Evolutionary conservation across 148 eudicot species (phyloP).

Genomic region (Nepenthes mirabilis): DNA sequence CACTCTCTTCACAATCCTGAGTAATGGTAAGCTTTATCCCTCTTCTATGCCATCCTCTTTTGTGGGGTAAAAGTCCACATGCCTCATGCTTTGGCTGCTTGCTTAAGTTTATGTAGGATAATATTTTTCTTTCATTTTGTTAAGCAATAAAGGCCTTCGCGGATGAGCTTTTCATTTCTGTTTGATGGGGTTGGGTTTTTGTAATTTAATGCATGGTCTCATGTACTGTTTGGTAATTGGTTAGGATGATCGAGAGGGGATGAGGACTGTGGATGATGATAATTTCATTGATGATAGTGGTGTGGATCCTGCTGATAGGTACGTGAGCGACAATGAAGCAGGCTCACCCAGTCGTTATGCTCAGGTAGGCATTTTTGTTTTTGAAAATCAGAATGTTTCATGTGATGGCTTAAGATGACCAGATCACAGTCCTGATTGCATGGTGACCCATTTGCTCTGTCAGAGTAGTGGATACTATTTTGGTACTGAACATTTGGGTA

Average conservation of each 20-base stretch:
- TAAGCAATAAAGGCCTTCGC: background rate
- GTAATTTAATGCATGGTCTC: background rate
- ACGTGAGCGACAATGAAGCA: slow-evolving; percentile 57
- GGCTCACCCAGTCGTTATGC: slow-evolving; percentile 74
- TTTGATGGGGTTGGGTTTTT: background rate
- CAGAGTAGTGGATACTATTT: too few relatives aligned
- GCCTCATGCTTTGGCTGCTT: background rate
- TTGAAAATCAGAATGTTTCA: background rate
- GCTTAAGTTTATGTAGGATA: background rate
- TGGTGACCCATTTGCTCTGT: background rate
- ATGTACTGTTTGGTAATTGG: slow-evolving; percentile 6
- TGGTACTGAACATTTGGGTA: too few relatives aligned
- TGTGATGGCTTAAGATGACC: background rate
- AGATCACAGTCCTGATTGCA: too few relatives aligned
- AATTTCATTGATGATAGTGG: slow-evolving; percentile 90
- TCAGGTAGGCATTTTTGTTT: slow-evolving; percentile 32
- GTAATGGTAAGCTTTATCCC: too few relatives aligned
- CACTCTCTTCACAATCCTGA: too few relatives aligned
- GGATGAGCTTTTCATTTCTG: slow-evolving; percentile 2
- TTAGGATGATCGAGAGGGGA: slow-evolving; percentile 75
- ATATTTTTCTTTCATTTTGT: background rate
- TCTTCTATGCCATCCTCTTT: background rate
- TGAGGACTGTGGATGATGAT: slow-evolving; percentile 67
- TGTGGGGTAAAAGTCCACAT: too few relatives aligned
- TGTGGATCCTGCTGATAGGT: slow-evolving; percentile 69